Conservation (phyloP, 768 basidiomycete genomes). For the Pleurotus citrinopileatus region DNA sequence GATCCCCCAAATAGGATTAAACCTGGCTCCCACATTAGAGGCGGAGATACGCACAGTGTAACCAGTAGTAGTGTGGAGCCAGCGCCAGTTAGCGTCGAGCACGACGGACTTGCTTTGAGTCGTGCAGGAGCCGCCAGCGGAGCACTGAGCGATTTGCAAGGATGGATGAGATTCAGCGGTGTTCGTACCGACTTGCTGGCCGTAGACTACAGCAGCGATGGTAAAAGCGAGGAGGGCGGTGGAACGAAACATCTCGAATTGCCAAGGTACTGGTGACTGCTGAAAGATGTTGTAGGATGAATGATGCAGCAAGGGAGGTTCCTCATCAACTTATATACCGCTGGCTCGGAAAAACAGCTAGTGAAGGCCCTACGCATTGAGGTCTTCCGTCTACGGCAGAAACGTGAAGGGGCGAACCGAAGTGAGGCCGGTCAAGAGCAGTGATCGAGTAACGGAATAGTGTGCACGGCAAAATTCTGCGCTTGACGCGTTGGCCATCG, state of each 20-base stretch:
- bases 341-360: neutral
- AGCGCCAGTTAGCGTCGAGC: constrained; percentile 10
- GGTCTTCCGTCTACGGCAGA: neutral
- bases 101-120: constrained; percentile 4
- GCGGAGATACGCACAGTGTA: constrained; percentile 12
- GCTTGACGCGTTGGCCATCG: neutral
- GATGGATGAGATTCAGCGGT: constrained; percentile 9
- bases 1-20: neutral
- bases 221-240: constrained; percentile 8
- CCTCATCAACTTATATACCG: neutral
- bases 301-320: neutral
- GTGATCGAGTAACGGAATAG: neutral
- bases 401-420: neutral
- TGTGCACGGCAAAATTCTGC: neutral
- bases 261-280: neutral
- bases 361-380: neutral
- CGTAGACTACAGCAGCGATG: constrained; percentile 1
- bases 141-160: neutral
- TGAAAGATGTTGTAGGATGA: neutral
- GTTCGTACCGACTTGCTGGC: constrained; percentile 8
- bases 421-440: constrained; percentile 9
- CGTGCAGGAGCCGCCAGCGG: constrained; percentile 3
- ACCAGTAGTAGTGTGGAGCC: constrained; percentile 10
- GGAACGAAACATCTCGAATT: constrained; percentile 3
- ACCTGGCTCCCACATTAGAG: no score